phyloP scores from a whole-genome alignment of 2,329 filamentous ascomycete species.

The Lachnellula willkommii region DNA sequence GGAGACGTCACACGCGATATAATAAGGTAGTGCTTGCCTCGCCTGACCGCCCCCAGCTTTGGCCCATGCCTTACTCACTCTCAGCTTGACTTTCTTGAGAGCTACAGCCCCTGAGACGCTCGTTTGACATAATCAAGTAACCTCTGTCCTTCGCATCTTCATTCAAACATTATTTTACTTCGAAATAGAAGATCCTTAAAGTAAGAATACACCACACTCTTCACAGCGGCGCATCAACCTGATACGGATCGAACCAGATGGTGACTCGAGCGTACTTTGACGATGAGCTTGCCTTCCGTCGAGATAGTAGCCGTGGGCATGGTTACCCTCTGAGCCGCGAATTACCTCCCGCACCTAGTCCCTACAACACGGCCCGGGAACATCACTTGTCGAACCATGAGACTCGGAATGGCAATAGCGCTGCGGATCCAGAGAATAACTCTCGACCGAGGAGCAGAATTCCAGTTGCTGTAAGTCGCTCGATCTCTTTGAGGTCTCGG shows the following conservation, averaged over 20 bases:
- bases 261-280: conserved; percentile 21
- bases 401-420: conserved; percentile 17
- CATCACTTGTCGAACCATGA: conserved; percentile 18
- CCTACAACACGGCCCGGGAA: conserved; percentile 16
- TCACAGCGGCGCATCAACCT: neutral
- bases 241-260: conserved; percentile 7
- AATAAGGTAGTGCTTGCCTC: conserved; percentile 16
- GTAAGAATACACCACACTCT: neutral
- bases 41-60: conserved; percentile 12
- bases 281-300: conserved; percentile 23
- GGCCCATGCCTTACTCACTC: conserved; percentile 6
- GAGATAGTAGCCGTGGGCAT: conserved; percentile 20
- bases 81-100: conserved; percentile 5
- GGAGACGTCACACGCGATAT: conserved; percentile 17
- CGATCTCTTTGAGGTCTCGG: conserved; percentile 8
- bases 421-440: conserved; percentile 21
- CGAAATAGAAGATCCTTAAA: neutral
- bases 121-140: conserved; percentile 5
- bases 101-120: neutral
- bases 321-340: conserved; percentile 25
- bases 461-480: conserved; percentile 42
- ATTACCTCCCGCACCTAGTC: conserved; percentile 10
- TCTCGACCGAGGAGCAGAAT: conserved; percentile 39
- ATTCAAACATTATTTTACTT: neutral
- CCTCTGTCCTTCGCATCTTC: neutral